Evolutionary conservation across 176 grass and related monocot species (phyloP).

Genomic region (Zoysia pacifica): DNA sequence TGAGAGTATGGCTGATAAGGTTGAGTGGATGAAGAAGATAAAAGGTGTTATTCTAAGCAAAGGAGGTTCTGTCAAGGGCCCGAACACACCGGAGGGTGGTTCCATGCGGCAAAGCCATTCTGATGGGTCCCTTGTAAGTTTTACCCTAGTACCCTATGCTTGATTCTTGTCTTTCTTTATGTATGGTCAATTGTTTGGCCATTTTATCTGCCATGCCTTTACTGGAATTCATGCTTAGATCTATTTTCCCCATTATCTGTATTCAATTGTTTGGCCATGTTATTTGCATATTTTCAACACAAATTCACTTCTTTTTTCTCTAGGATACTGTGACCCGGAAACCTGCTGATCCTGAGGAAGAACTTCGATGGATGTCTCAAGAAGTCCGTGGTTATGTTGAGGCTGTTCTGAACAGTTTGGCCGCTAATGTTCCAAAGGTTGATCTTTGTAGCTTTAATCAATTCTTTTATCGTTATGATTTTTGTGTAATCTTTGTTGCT

Average conservation of each 20-base stretch:
- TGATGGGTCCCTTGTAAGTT: conserved; percentile 96
- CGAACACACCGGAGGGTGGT: conserved; percentile 65
- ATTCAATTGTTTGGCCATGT: neutral
- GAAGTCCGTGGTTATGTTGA: conserved; percentile 89
- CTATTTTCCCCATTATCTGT: neutral
- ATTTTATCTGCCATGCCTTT: neutral
- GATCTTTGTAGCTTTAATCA: conserved; percentile 28
- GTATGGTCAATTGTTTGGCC: neutral
- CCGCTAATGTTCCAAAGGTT: conserved; percentile 70
- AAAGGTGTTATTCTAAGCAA: conserved; percentile 71
- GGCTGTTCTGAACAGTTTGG: conserved; percentile 73
- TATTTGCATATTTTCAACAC: conserved; percentile 26
- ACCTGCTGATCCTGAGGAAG: conserved; percentile 87
- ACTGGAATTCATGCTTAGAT: neutral
- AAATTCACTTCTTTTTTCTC: neutral
- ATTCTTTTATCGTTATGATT: neutral
- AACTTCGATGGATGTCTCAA: conserved; percentile 93
- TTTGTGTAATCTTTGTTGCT: conserved; percentile 1
- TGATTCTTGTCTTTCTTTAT: conserved; percentile 12
- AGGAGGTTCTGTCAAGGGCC: conserved; percentile 67
- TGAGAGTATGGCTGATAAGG: conserved; percentile 89
- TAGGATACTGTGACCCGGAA: conserved; percentile 68
- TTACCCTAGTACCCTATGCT: neutral
- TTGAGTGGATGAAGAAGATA: conserved; percentile 92
- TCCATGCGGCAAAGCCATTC: conserved; percentile 89